Evolutionary conservation across 768 basidiomycete genomes (phyloP).

Genomic region (Coprinellus aureogranulatus): DNA sequence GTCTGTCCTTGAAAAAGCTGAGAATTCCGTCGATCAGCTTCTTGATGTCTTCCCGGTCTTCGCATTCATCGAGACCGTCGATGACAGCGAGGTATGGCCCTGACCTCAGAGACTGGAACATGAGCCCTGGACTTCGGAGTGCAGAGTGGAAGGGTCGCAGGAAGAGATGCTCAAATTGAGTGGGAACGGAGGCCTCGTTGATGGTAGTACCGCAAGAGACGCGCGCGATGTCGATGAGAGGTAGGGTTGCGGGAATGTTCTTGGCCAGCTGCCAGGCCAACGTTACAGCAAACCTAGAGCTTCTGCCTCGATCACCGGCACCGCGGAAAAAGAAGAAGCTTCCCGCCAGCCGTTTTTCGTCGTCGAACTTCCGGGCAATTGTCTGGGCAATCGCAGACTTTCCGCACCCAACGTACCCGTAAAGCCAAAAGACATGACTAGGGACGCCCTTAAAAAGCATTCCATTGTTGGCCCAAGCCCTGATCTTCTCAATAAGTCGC

Average conservation of each 20-base stretch:
- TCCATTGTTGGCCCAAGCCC: no score
- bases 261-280: background rate
- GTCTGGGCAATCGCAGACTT: background rate
- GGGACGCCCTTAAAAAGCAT: no score
- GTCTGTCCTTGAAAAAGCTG: background rate
- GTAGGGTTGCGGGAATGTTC: background rate
- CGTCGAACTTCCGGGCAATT: background rate
- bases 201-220: background rate
- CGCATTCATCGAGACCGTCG: background rate
- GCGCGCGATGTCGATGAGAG: background rate
- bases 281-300: background rate
- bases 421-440: background rate
- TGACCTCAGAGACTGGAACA: no score
- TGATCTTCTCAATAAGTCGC: no score
- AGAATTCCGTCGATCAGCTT: background rate
- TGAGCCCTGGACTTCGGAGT: no score
- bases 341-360: background rate
- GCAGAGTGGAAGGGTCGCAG: background rate
- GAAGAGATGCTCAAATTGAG: background rate
- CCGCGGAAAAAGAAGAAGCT: background rate
- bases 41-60: background rate
- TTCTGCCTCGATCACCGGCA: background rate
- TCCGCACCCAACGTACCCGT: background rate
- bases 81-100: background rate
- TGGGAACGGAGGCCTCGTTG: background rate